These are phyloP conservation scores for Apiotrichum siamense DNA, from an alignment of 1,284 basidiomycete genomes.

Conservation along the genomic window DNA sequence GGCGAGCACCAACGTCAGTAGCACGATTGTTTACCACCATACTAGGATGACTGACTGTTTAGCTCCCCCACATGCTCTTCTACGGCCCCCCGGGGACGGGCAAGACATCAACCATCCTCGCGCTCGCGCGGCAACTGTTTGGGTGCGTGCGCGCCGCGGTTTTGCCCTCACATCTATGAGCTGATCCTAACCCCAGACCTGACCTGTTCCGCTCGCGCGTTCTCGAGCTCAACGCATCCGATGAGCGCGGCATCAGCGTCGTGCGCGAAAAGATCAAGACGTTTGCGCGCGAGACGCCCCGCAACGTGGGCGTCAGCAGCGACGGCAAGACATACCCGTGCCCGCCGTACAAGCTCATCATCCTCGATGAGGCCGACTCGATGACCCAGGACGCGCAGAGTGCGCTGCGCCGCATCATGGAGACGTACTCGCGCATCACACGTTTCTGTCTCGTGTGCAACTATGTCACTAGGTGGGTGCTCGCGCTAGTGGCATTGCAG, in stretches of 20 bases:
- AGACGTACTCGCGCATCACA: constrained; percentile 92
- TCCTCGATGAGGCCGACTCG: constrained; percentile 97
- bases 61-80: constrained; percentile 99
- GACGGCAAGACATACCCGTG: constrained; percentile 86
- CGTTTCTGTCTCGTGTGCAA: constrained; percentile 99
- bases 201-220: constrained; percentile 91
- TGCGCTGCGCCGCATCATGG: constrained; percentile 95
- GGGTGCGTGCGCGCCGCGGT: constrained; percentile 62
- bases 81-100: constrained; percentile 98
- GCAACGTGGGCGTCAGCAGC: constrained; percentile 60
- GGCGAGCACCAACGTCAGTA: constrained; percentile 77
- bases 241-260: constrained; percentile 93
- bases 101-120: constrained; percentile 95
- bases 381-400: constrained; percentile 99
- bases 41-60: constrained; percentile 3
- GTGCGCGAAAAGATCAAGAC: constrained; percentile 98
- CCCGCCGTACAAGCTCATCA: constrained; percentile 98
- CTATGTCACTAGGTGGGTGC: constrained; percentile 90
- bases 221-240: constrained; percentile 97
- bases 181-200: constrained; percentile 56
- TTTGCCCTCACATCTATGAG: neutral
- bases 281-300: constrained; percentile 91
- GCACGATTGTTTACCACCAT: no score
- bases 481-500: neutral
- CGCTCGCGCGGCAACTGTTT: constrained; percentile 87